Conservation (phyloP, 305 asterid species). For the Fraxinus platypoda region DNA sequence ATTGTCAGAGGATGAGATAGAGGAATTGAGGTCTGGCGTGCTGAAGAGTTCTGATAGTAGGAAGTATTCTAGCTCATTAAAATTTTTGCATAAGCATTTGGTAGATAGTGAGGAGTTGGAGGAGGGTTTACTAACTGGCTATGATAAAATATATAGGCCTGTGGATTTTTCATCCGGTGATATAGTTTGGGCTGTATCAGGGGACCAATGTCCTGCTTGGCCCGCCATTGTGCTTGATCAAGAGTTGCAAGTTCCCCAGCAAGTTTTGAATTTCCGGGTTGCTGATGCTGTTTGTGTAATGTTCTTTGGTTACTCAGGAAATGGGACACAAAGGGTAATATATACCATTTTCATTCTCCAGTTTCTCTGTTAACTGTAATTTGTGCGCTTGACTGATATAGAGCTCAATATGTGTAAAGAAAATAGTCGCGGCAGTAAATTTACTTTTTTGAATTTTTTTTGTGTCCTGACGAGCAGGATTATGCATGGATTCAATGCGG, state of each 20-base stretch:
- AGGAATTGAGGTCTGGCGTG: conserved; percentile 49
- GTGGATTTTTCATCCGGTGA: conserved; percentile 71
- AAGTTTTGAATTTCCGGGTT: conserved; percentile 68
- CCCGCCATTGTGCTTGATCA: conserved; percentile 96
- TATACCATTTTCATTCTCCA: not conserved
- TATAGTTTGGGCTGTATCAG: conserved; percentile 90
- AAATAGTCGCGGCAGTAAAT: conserved; percentile 3
- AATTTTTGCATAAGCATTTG: conserved; percentile 38
- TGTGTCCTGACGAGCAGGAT: conserved; percentile 58
- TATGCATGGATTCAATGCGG: conserved; percentile 91
- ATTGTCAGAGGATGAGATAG: conserved; percentile 54
- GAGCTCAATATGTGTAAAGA: conserved; percentile 5
- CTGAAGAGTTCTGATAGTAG: conserved; percentile 29
- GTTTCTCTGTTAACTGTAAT: conserved; percentile 14
- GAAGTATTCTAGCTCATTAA: conserved; percentile 47
- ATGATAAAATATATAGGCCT: conserved; percentile 44
- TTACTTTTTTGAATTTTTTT: conserved; percentile 1
- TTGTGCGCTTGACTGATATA: conserved; percentile 6
- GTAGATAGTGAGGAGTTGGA: conserved; percentile 59
- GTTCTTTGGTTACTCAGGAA: conserved; percentile 97
- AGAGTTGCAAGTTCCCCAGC: conserved; percentile 68
- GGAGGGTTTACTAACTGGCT: conserved; percentile 45
- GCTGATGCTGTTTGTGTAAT: conserved; percentile 72
- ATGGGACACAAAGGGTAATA: conserved; percentile 94
- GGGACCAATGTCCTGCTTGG: conserved; percentile 87